phyloP scores from a whole-genome alignment of 1,284 basidiomycete genomes.

The Leccinum pachyderme region DNA sequence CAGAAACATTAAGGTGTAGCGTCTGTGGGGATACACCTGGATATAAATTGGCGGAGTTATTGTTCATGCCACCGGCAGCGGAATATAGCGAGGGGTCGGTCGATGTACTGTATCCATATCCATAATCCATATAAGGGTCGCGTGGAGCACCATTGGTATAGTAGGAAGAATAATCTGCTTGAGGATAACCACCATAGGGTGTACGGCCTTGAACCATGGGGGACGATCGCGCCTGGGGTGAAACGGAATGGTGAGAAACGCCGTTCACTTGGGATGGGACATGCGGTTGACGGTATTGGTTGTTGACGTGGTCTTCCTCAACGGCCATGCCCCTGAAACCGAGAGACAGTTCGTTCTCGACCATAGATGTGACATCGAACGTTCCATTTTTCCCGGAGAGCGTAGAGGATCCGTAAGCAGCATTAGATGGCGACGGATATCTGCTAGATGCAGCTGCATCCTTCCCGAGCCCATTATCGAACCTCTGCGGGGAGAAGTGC shows the following conservation, averaged over 20 bases:
- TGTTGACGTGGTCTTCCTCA: slow-evolving; percentile 53
- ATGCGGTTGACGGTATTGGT: slow-evolving; percentile 33
- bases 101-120: slow-evolving; percentile 52
- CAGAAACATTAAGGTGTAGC: slow-evolving; percentile 43
- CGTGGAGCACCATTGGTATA: slow-evolving; percentile 47
- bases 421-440: slow-evolving; percentile 46
- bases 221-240: slow-evolving; percentile 39
- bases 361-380: slow-evolving; percentile 47
- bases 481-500: slow-evolving; percentile 55
- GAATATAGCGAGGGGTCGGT: slow-evolving; percentile 54
- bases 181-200: slow-evolving; percentile 51
- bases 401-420: slow-evolving; percentile 37
- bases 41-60: slow-evolving; percentile 48
- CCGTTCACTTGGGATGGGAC: slow-evolving; percentile 24
- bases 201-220: slow-evolving; percentile 45
- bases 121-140: slow-evolving; percentile 50
- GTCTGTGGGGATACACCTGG: slow-evolving; percentile 44
- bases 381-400: slow-evolving; percentile 35
- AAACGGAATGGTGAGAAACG: slow-evolving; percentile 23
- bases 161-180: slow-evolving; percentile 56
- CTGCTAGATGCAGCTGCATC: slow-evolving; percentile 39
- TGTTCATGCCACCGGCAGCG: slow-evolving; percentile 41
- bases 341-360: slow-evolving; percentile 54
- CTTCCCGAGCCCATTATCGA: slow-evolving; percentile 45
- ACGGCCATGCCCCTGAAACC: slow-evolving; percentile 65